Percentiles rank a stretch among this genome's conserved stretches.
Evolutionary conservation across 176 grass and related monocot genomes (phyloP).

Genomic region (Lolium multiflorum): DNA sequence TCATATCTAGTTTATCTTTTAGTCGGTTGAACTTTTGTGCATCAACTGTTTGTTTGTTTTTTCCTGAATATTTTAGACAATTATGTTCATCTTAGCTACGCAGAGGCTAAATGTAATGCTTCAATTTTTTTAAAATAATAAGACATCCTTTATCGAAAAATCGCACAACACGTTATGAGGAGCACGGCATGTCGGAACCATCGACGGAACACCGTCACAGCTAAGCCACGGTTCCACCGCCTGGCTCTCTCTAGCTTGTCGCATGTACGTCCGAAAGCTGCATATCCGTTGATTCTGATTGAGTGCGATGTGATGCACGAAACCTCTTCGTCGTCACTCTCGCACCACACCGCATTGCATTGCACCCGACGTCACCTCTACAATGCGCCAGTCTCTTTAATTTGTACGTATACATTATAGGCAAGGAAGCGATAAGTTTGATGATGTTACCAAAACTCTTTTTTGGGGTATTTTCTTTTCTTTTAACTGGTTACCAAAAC

Average conservation of each 20-base stretch:
- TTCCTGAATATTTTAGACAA: no score
- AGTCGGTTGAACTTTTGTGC: no score
- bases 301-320: slow-evolving; percentile 51
- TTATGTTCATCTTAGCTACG: no score
- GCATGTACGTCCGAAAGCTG: neutral
- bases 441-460: slow-evolving; percentile 3
- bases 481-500: neutral
- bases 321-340: slow-evolving; percentile 21
- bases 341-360: neutral
- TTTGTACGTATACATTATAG: neutral
- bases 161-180: no score
- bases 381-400: neutral
- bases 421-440: neutral
- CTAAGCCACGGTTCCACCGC: slow-evolving; percentile 13
- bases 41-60: no score
- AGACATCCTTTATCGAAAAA: no score
- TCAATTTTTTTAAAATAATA: no score
- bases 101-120: no score
- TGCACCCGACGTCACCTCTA: slow-evolving; percentile 44
- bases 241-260: neutral
- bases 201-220: neutral
- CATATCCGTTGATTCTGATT: neutral
- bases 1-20: no score
- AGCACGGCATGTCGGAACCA: neutral
- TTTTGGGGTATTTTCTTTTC: no score